These are phyloP conservation scores for Phytophthora sp. DNA, from an alignment of 352 stramenopile genomes.

Conservation along the genomic window DNA sequence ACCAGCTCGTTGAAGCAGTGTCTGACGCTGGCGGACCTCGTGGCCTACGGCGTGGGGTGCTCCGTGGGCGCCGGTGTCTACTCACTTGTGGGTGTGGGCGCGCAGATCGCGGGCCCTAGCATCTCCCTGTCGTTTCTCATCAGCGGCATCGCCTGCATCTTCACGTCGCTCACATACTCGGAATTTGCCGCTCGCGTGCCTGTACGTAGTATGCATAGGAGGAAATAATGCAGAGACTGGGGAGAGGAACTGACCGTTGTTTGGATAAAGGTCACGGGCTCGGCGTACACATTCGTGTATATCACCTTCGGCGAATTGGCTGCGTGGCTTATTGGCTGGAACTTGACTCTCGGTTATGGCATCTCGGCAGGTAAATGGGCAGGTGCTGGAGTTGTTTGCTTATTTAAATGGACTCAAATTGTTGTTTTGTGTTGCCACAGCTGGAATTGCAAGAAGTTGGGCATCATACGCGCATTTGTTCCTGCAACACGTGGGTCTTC, in stretches of 20 bases:
- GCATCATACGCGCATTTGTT: conserved; percentile 87
- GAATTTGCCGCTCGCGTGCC: conserved; percentile 89
- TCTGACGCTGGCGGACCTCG: conserved; percentile 77
- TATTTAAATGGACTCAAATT: neutral
- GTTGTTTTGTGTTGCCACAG: conserved; percentile 31
- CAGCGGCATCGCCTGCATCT: conserved; percentile 88
- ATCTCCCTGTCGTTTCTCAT: conserved; percentile 93
- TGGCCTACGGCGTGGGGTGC: conserved; percentile 91
- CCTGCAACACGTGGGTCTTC: conserved; percentile 71
- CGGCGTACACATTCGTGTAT: conserved; percentile 92
- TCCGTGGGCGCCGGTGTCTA: conserved; percentile 93
- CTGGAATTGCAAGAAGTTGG: conserved; percentile 92
- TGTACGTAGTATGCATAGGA: conserved; percentile 39
- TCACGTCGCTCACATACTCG: conserved; percentile 92
- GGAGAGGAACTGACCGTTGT: conserved; percentile 12
- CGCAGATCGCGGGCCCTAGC: conserved; percentile 82
- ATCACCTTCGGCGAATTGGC: conserved; percentile 87
- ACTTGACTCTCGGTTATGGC: conserved; percentile 93
- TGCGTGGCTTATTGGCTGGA: conserved; percentile 93
- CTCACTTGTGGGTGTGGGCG: conserved; percentile 88
- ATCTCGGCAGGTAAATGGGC: conserved; percentile 76
- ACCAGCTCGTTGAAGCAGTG: conserved; percentile 58
- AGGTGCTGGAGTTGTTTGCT: neutral
- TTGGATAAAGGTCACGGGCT: conserved; percentile 76
- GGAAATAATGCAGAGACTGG: too few relatives aligned